Base-by-base conservation (phyloP, 495 filamentous ascomycete species). In the Amniculicola lignicola region DNA sequence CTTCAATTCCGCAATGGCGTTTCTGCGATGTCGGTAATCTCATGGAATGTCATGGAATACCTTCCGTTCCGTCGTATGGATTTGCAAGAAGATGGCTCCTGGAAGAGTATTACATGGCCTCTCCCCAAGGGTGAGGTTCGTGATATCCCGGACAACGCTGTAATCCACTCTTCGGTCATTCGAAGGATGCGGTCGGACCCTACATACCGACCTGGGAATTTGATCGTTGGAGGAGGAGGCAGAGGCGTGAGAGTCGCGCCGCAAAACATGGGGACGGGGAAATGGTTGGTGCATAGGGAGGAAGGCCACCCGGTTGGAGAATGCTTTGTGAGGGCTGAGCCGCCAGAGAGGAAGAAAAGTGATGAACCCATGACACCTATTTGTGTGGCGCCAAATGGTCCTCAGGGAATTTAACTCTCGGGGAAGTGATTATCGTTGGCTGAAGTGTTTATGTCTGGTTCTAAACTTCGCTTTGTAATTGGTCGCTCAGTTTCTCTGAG, bases 61-160 rank as follows among this genome's bases (percentile, higher is more conserved):
- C 72, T 94, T 12, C 89, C 89, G 0, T 92, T 93, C 72, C 80
- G 87, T 1, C 79, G 89, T 7, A 89, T 94, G 86, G 89, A 92
- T 63, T 65, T 93, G 16, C 78, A 81, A 43, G 49, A 74, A 2
- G 84, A 92, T 54, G 88, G 88, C 0, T 80, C 81, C 0, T 94
- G 89, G 89, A 85, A 86, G 60, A 83, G 86, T 0, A 92, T 94
- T 53, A 71, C 81, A 18, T 90, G 87, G 83, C 89, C 89, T 0
- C 68, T 93, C 3, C 89, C 89, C 0, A 80, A 81, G 39, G 89
- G 89, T 21, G 89, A 93, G 66, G 82, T 86, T 3, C 80, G 89
- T 1, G 89, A 94, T 66, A 87, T 95, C 11, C 89, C 89, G 0
- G 69, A 79, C 7, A 76, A 82, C 50, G 87, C 81, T 0, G 75